Evolutionary conservation across 164 flowering plant species (phyloP).

Genomic region (Santalum album): DNA sequence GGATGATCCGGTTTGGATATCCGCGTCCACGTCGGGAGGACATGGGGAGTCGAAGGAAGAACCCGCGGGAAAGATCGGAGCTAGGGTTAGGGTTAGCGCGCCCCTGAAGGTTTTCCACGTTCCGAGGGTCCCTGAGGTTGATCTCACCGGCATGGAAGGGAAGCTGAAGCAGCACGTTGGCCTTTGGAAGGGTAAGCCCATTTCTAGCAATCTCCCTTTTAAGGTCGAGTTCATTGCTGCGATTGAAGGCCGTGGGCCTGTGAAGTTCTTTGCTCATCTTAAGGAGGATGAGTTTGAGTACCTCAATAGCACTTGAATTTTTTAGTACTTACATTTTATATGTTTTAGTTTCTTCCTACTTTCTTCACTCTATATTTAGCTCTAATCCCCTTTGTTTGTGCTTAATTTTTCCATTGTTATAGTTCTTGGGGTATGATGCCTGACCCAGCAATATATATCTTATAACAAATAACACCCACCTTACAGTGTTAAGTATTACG

Average conservation of each 20-base stretch:
- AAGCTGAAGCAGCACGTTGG: constrained; percentile 60
- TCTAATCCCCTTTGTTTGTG: no score
- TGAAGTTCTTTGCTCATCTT: constrained; percentile 74
- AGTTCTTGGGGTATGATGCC: no score
- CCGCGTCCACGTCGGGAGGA: no score
- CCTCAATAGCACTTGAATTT: constrained; percentile 8
- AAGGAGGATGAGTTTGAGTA: constrained; percentile 83
- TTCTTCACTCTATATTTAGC: no score
- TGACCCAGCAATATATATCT: no score
- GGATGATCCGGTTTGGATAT: no score
- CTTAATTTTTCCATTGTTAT: no score
- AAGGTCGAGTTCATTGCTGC: constrained; percentile 56
- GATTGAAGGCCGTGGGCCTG: constrained; percentile 43
- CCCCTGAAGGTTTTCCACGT: constrained; percentile 80
- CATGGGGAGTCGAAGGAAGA: constrained; percentile 3
- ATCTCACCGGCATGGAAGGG: constrained; percentile 63
- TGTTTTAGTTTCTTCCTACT: no score
- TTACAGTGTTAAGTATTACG: no score
- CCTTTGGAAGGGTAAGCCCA: constrained; percentile 68
- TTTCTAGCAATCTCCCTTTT: constrained; percentile 73
- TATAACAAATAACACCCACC: no score
- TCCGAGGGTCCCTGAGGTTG: constrained; percentile 58
- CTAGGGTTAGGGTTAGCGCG: constrained; percentile 65
- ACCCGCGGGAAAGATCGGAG: constrained; percentile 34
- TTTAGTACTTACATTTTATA: no score